Evolutionary conservation across 2,329 filamentous ascomycete species (phyloP).

Genomic region (Zasmidium angulare): DNA sequence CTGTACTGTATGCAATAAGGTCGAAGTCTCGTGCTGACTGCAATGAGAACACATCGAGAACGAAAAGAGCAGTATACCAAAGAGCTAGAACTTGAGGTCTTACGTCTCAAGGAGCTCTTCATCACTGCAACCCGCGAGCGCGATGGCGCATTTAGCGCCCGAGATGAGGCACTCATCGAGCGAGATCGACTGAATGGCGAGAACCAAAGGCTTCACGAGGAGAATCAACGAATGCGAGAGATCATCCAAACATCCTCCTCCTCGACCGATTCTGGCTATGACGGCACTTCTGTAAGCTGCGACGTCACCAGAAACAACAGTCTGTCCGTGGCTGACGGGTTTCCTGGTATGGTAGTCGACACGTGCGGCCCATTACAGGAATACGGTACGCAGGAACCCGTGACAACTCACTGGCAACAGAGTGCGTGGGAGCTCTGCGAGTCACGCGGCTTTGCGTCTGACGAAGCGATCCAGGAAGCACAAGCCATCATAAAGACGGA

Average conservation of each 20-base stretch:
- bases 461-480: slow-evolving; percentile 11
- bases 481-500: not conserved
- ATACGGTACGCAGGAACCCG: not conserved
- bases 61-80: slow-evolving; percentile 28
- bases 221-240: slow-evolving; percentile 16
- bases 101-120: slow-evolving; percentile 24
- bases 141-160: slow-evolving; percentile 14
- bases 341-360: slow-evolving; percentile 8
- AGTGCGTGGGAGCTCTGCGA: slow-evolving; percentile 19
- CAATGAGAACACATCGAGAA: slow-evolving; percentile 22
- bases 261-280: slow-evolving; percentile 22
- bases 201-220: slow-evolving; percentile 9
- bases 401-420: not conserved
- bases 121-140: slow-evolving; percentile 18
- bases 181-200: slow-evolving; percentile 13
- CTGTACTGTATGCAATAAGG: too few relatives aligned
- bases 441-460: slow-evolving; percentile 20
- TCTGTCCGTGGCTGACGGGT: slow-evolving; percentile 17
- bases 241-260: slow-evolving; percentile 12
- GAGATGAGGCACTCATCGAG: slow-evolving; percentile 16
- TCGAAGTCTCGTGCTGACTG: not conserved
- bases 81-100: slow-evolving; percentile 23
- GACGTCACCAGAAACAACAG: slow-evolving; percentile 21
- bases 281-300: slow-evolving; percentile 18
- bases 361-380: slow-evolving; percentile 10